Base-by-base conservation (phyloP, 2,329 filamentous ascomycete species). In the Dendrostoma leiphaemia region DNA sequence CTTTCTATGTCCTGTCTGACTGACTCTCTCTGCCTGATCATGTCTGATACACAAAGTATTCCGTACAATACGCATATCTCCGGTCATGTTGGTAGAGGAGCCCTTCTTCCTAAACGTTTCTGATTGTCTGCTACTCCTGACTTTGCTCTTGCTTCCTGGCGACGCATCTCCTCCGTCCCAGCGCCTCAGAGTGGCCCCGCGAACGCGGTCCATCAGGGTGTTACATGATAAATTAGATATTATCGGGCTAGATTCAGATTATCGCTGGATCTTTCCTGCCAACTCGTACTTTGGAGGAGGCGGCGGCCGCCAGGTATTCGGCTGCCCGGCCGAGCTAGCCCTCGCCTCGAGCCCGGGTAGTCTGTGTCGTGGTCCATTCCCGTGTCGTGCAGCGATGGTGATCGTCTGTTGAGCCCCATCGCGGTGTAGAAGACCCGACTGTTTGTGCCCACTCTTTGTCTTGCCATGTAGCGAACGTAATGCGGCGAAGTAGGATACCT, bases 391-490 rank as follows among this genome's bases (percentile, higher is more conserved):
- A 48, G 47, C 38, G 41, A 59, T 51, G 31, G 58, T 37, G 21
- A 7, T 55, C n/a, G 37, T 49, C n/a, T 43, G 43, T 52, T 41
- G 61, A 59, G 61, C 60, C 59, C 59, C 34, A 21, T 35, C 29
- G n/a, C 29, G n/a, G 48, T 44, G 12, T 43, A 52, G 48, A 48
- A 29, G 44, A 49, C 35, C 49, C 26, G 34, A 49, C 34, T 17
- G 32, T 34, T 23, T 21, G 52, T 60, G 54, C 54, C 58, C 56
- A 55, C 5, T 66, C 66, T 67, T 67, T 54, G 40, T 52, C 60
- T 65, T 61, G 67, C 61, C 64, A 61, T 69, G 63, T 73, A 75
- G 56, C 53, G 53, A 76, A 72, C 71, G 74, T 77, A 72, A 75
- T 46, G 74, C 66, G 66, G 69, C 67, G 68, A 72, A 68, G 48